phyloP scores from a whole-genome alignment of 208 protist genomes.

The Balamuthia mandrillaris region DNA sequence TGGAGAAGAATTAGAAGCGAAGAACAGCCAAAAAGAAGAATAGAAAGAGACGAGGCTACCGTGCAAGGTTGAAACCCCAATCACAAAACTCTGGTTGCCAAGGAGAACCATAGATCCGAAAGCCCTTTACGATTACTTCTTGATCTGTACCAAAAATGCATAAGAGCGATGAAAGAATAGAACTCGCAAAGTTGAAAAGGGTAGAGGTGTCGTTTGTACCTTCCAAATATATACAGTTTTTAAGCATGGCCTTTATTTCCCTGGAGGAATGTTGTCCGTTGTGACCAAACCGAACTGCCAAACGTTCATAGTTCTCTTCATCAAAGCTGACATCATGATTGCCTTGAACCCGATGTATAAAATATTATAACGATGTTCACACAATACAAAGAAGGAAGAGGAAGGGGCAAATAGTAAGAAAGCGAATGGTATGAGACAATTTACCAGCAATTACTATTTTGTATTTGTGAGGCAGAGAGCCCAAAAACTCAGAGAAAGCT shows the following conservation, averaged over 20 bases:
- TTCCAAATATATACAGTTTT: constrained; percentile 46
- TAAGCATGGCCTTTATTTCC: neutral
- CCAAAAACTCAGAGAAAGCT: constrained; percentile 9
- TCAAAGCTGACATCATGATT: constrained; percentile 56
- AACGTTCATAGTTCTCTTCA: neutral
- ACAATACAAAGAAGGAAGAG: neutral
- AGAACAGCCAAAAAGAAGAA: neutral
- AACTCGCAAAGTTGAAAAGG: neutral
- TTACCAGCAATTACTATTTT: constrained; percentile 50
- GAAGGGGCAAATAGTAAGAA: neutral
- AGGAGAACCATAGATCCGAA: constrained; percentile 47
- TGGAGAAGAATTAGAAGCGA: too few relatives aligned
- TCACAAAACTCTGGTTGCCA: constrained; percentile 46
- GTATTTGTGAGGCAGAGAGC: constrained; percentile 37
- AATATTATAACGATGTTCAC: too few relatives aligned
- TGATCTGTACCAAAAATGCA: neutral
- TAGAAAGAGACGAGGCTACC: neutral
- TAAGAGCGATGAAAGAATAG: neutral
- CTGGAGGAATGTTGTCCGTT: neutral
- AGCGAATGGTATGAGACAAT: neutral
- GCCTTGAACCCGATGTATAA: too few relatives aligned
- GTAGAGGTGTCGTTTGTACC: neutral
- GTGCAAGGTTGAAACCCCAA: constrained; percentile 47
- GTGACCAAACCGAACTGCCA: constrained; percentile 15
- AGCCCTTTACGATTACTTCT: constrained; percentile 5